These are phyloP conservation scores for Dorcoceras hygrometricum DNA, from an alignment of 257 asterid genomes.

Conservation along the genomic window DNA sequence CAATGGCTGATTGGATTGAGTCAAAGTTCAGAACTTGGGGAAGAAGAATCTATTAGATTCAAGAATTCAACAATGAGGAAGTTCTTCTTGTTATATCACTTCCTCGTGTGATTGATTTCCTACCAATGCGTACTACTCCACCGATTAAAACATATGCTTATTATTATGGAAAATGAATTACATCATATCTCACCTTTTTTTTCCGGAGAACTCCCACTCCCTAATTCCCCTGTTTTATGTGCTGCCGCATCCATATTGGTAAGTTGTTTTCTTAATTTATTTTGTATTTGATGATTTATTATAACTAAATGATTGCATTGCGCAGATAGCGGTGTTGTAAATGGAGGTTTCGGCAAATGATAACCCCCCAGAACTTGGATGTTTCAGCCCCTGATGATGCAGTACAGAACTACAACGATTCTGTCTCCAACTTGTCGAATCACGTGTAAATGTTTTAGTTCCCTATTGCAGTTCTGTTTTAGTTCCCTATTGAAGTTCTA, in stretches of 20 bases:
- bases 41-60: no score
- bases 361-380: constrained; percentile 33
- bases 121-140: no score
- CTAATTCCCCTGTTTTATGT: no score
- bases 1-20: no score
- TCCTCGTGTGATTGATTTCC: no score
- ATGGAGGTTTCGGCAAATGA: constrained; percentile 39
- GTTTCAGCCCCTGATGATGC: constrained; percentile 25
- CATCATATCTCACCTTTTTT: no score
- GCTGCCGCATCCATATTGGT: neutral
- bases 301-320: neutral
- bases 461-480: constrained; percentile 4
- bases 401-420: constrained; percentile 41
- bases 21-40: no score
- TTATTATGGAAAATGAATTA: no score
- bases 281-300: neutral
- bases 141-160: no score
- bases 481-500: constrained; percentile 1
- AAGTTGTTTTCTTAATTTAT: neutral
- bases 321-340: constrained; percentile 2
- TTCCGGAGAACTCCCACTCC: no score
- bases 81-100: no score
- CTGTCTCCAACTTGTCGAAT: constrained; percentile 34
- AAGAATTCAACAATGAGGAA: no score
- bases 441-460: constrained; percentile 35